These are phyloP conservation scores for Macadamia tetraphylla DNA, from an alignment of 164 flowering plant genomes.

Conservation along the genomic window DNA sequence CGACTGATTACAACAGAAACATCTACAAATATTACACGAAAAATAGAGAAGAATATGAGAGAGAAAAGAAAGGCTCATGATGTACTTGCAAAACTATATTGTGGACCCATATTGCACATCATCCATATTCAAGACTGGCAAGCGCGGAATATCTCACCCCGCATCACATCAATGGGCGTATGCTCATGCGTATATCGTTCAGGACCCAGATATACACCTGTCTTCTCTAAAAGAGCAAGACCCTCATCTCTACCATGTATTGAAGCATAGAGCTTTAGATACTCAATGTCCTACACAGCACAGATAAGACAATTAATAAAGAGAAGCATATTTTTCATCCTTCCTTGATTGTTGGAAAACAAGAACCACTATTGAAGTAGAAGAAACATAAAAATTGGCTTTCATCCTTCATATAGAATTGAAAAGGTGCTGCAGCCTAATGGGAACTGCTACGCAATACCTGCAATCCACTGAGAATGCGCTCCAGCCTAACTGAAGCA, in stretches of 20 bases:
- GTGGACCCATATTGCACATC: too few species aligned
- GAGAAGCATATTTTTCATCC: too few species aligned
- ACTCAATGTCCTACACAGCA: conserved; percentile 66
- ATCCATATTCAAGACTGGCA: conserved; percentile 39
- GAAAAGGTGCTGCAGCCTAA: background rate
- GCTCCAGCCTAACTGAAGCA: conserved; percentile 84
- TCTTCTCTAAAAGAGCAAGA: conserved; percentile 68
- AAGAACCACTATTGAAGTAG: background rate
- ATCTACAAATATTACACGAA: too few species aligned
- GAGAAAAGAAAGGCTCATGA: too few species aligned
- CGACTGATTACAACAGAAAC: background rate
- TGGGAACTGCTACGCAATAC: conserved; percentile 23
- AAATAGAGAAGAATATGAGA: too few species aligned
- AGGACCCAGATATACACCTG: conserved; percentile 81
- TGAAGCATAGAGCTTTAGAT: conserved; percentile 72
- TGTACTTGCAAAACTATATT: too few species aligned
- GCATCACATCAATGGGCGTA: conserved; percentile 76
- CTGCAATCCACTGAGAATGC: conserved; percentile 92
- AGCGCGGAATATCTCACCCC: conserved; percentile 71
- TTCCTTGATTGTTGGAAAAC: background rate
- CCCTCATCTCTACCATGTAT: conserved; percentile 77
- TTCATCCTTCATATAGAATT: background rate
- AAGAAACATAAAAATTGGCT: too few species aligned
- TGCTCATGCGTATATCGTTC: conserved; percentile 87
- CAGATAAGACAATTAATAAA: background rate